These are phyloP conservation scores for Trichoderma harzianum DNA, from an alignment of 2,329 filamentous ascomycete species.

Conservation along the genomic window DNA sequence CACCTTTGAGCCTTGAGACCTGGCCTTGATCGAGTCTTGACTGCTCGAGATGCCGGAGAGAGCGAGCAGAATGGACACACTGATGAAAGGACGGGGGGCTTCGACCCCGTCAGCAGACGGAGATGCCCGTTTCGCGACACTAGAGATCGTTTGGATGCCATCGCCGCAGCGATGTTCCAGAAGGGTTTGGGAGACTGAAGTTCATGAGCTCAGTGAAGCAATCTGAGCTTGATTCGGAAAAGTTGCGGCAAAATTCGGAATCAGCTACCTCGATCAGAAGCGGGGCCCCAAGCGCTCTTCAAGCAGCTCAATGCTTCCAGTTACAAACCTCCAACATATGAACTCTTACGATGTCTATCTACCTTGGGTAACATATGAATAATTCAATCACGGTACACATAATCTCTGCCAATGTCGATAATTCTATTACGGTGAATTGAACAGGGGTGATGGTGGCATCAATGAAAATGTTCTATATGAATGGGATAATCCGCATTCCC, in stretches of 20 bases:
- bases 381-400: no score
- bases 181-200: not conserved
- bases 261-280: not conserved
- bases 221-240: slow-evolving; percentile 18
- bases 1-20: slow-evolving; percentile 28
- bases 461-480: not conserved
- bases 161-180: slow-evolving; percentile 20
- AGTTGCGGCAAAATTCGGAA: slow-evolving; percentile 21
- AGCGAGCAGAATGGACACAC: slow-evolving; percentile 34
- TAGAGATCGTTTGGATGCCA: slow-evolving; percentile 32
- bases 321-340: not conserved
- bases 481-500: not conserved
- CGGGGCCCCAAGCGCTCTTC: not conserved
- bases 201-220: slow-evolving; percentile 3
- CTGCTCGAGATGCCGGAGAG: slow-evolving; percentile 23
- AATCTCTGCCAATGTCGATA: not conserved
- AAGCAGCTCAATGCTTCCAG: not conserved
- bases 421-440: not conserved
- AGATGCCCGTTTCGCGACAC: slow-evolving; percentile 29
- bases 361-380: not conserved
- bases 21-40: slow-evolving; percentile 22
- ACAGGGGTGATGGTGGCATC: not conserved
- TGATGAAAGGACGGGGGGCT: slow-evolving; percentile 21
- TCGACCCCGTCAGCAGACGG: slow-evolving; percentile 25
- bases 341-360: not conserved